Conservation (phyloP, 768 basidiomycete species). For the Boletus barrowsii region DNA sequence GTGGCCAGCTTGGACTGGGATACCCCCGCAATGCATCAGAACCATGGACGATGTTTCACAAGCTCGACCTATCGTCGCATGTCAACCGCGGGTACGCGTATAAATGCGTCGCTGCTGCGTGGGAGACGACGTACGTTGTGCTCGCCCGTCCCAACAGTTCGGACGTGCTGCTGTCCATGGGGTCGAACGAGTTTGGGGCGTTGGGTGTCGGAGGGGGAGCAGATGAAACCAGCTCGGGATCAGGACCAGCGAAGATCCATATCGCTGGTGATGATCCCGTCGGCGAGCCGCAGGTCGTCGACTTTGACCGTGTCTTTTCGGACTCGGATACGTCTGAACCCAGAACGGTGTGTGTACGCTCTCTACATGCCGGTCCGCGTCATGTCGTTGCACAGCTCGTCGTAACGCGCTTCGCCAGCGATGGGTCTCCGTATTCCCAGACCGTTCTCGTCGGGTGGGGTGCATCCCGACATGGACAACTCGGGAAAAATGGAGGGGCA, state of each 20-base stretch:
- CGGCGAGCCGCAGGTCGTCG: constrained; percentile 7
- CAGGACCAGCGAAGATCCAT: no score
- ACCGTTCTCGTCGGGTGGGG: constrained; percentile 75
- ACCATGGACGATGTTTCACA: constrained; percentile 42
- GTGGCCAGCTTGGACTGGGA: constrained; percentile 67
- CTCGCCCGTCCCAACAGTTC: constrained; percentile 40
- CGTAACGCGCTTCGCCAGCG: constrained; percentile 19
- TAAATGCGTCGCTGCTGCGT: constrained; percentile 59
- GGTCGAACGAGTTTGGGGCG: constrained; percentile 81
- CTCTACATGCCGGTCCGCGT: constrained; percentile 63
- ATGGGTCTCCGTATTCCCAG: constrained; percentile 16
- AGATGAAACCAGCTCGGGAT: background rate
- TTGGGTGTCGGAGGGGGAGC: constrained; percentile 52
- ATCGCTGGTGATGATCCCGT: no score
- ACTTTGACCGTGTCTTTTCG: constrained; percentile 26
- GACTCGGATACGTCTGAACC: constrained; percentile 21
- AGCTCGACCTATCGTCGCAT: constrained; percentile 37
- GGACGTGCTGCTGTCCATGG: constrained; percentile 73
- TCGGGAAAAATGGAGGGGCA: constrained; percentile 42
- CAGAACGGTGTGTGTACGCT: constrained; percentile 35
- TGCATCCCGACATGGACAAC: constrained; percentile 77
- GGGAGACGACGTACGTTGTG: constrained; percentile 83
- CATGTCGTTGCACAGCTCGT: constrained; percentile 58
- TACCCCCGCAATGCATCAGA: constrained; percentile 18
- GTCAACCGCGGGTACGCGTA: constrained; percentile 40